phyloP scores from a whole-genome alignment of 345 rosid genomes.

The Anacardium occidentale region DNA sequence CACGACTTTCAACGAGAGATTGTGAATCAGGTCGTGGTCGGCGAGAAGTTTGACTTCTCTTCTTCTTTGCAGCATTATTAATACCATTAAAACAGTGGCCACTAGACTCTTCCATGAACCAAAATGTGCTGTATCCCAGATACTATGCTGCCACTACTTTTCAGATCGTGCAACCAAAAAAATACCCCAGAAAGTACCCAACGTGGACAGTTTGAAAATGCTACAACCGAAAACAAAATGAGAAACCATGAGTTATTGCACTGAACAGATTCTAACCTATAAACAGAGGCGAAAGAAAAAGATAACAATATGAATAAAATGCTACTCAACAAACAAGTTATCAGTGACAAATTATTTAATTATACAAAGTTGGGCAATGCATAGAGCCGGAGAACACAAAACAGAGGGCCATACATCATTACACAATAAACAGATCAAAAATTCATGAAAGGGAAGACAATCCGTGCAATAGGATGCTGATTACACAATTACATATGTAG shows the following conservation, averaged over 20 bases:
- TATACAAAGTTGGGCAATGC: conserved; percentile 13
- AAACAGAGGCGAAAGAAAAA: background rate
- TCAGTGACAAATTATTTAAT: background rate
- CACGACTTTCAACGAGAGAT: conserved; percentile 32
- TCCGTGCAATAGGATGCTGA: background rate
- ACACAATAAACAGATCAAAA: background rate
- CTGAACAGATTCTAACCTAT: background rate
- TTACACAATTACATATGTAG: background rate
- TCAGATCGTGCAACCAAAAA: conserved; percentile 8
- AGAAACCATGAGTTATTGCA: conserved; percentile 6
- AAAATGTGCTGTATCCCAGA: conserved; percentile 8
- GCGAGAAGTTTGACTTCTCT: conserved; percentile 62
- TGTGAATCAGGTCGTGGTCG: conserved; percentile 61
- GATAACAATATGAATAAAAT: background rate
- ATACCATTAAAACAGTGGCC: conserved; percentile 34
- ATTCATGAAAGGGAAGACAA: background rate
- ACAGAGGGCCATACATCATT: conserved; percentile 4
- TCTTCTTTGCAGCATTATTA: conserved; percentile 59
- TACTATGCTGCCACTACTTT: conserved; percentile 16
- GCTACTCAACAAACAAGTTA: background rate
- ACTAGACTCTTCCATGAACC: conserved; percentile 54
- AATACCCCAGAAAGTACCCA: conserved; percentile 5
- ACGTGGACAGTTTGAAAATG: conserved; percentile 9
- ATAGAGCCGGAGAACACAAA: conserved; percentile 11
- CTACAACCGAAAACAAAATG: conserved; percentile 2